Evolutionary conservation across 805 yeast species (phyloP), one percentile per base, ranked within the genome.

Genomic region (Myxozyma neotropica): DNA sequence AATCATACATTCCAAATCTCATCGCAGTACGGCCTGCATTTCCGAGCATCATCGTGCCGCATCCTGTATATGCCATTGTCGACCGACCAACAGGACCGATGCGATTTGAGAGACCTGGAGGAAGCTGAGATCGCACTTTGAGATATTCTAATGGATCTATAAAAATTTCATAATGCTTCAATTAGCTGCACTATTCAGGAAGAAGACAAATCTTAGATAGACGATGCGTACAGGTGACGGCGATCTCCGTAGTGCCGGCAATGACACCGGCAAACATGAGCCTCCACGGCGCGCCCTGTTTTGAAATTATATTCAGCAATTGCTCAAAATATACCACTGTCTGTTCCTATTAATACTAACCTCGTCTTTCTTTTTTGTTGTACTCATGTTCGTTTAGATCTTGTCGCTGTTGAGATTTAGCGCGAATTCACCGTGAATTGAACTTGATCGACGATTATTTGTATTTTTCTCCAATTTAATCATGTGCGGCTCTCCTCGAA

Each of bases 21-120:
- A 90, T 81, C 5, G 83, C 78, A 3, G 95, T 86, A 72, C 91
- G 92, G 55, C 85, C 68, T 0, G 89, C 80, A 60, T 85, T 84
- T 3, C 97, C 97, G 0, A 84, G 64, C 38, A 89, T 87, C 59
- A 90, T 73, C 0, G 96, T 89, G 52, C 88, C 81, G 67, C 89
- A 83, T 0, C 98, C 97, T 21, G 74, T 72, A 68, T 75, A 81
- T 46, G 24, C 66, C 21, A 10, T 36, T 58, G 49, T 65, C 51
- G 35, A 51, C 33, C 39, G 70, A 51, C 53, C 55, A 15, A 53
- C 29, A 2, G 27, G 46, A 21, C 61, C 61, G 10, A 59, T 27
- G 17, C 46, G 51, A 19, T 57, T 53, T n/a, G 66, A 63, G 31
- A 69, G 38, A 12, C 70, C 71, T 36, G 69, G 54, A n/a, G 62